phyloP scores from a whole-genome alignment of 2,329 filamentous ascomycete species.

The Aciculosporium take region DNA sequence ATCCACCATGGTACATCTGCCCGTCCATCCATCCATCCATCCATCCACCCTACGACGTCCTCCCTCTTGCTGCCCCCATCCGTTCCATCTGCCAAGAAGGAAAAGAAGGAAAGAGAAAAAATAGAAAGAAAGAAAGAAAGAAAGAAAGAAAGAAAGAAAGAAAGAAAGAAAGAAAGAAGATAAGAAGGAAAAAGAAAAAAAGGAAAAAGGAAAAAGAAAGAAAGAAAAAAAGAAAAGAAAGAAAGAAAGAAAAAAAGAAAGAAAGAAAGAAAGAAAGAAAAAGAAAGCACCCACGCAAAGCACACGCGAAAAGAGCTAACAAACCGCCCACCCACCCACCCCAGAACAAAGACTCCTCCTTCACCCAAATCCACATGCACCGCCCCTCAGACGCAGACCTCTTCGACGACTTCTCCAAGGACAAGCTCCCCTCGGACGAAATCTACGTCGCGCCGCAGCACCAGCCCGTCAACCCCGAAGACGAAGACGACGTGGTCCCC shows the following conservation, averaged over 20 bases:
- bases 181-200: background rate
- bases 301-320: no score
- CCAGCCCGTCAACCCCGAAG: constrained; percentile 73
- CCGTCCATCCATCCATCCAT: no score
- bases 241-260: background rate
- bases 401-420: constrained; percentile 62
- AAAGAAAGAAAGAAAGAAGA: background rate
- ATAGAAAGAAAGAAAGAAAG: no score
- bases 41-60: no score
- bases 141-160: no score
- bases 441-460: constrained; percentile 70
- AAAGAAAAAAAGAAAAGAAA: background rate
- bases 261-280: no score
- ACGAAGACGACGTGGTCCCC: constrained; percentile 78
- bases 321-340: no score
- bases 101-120: no score
- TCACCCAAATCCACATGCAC: constrained; percentile 66
- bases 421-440: constrained; percentile 59
- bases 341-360: constrained; percentile 56
- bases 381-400: constrained; percentile 59
- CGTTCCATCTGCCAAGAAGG: no score
- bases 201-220: background rate
- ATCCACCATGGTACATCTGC: no score
- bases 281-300: no score
- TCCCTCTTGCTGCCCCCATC: no score